Base-by-base conservation (phyloP, 1,139 yeast species). In the Taphrina sp. region DNA sequence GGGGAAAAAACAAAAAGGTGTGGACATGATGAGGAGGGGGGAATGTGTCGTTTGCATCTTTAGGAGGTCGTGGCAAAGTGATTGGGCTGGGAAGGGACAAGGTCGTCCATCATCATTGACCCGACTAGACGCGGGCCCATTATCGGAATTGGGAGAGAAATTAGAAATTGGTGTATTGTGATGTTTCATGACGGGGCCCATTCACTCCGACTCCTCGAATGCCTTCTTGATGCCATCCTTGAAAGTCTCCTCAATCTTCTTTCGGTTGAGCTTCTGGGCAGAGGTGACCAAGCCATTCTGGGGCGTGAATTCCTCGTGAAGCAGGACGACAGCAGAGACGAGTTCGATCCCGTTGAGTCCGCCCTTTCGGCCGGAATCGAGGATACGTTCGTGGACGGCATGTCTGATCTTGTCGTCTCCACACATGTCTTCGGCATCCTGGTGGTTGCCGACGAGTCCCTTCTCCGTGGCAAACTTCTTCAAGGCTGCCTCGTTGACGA, bases 251-350 rank as follows among this genome's bases (percentile, higher is more conserved):
- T 88, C 75, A 69, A 94, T 94, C 77, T 85, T 86, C 77, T 80
- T 87, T 76, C 99, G 84, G 75, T 92, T 96, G 65, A 94, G 78
- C 73, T 94, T 94, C 74, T 92, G 97, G 28, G 98, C 98, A 61
- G 95, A 82, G 8, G 97, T 89, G 58, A 92, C 94, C 63, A 76
- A 85, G 1, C 96, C 97, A 67, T 83, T 87, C 71, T 88, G 95
- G 46, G 98, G 97, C 51, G 97, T 90, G 97, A 98, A 94, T 74
- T 94, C 99, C 51, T 83, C 90, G 64, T 85, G 92, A 60, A 82
- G 78, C 59, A 94, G 70, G 19, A 85, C 89, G 60, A 85, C 76
- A 63, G 92, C 95, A 63, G 81, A 81, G 61, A 94, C 70, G 61
- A 90, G 75, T 72, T 94, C 98, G 64, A 89, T 90, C 59, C 96